Evolutionary conservation across 495 filamentous ascomycete genomes (phyloP).

Genomic region (Clohesyomyces aquaticus): DNA sequence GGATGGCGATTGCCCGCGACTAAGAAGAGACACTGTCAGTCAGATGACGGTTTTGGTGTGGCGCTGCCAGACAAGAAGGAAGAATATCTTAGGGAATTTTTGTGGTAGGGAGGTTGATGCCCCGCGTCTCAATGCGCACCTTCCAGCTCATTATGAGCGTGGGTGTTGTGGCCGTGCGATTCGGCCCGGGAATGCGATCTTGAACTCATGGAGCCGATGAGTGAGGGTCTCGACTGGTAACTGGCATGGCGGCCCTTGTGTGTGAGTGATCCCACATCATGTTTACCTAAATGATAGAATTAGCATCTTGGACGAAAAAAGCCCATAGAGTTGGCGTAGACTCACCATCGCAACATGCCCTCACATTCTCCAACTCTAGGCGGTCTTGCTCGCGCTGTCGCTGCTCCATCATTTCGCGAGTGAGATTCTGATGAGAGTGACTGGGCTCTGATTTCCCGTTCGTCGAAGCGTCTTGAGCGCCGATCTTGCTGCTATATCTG

Average conservation of each 20-base stretch:
- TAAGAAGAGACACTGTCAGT: conserved; percentile 32
- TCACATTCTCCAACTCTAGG: conserved; percentile 77
- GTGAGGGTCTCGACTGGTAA: conserved; percentile 24
- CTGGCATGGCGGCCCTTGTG: conserved; percentile 27
- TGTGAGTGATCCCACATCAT: conserved; percentile 62
- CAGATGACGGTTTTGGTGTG: conserved; percentile 24
- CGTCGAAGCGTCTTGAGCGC: conserved; percentile 52
- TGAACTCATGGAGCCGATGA: conserved; percentile 24
- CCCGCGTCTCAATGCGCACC: conserved; percentile 10
- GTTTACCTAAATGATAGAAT: conserved; percentile 64
- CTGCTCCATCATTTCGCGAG: conserved; percentile 67
- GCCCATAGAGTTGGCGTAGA: conserved; percentile 32
- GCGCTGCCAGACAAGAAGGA: conserved; percentile 26
- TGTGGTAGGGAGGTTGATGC: conserved; percentile 18
- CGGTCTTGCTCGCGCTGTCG: conserved; percentile 67
- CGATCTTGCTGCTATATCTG: conserved; percentile 36
- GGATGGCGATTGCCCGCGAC: conserved; percentile 3
- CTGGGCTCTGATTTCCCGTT: conserved; percentile 72
- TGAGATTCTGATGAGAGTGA: conserved; percentile 79
- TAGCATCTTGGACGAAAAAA: conserved; percentile 6
- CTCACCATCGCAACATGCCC: conserved; percentile 96
- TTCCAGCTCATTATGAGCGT: conserved; percentile 22
- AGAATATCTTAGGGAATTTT: conserved; percentile 19
- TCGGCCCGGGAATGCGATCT: conserved; percentile 32
- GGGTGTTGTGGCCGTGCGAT: conserved; percentile 5